phyloP scores from a whole-genome alignment of 2,329 filamentous ascomycete genomes.

The Dothidotthia symphoricarpi region DNA sequence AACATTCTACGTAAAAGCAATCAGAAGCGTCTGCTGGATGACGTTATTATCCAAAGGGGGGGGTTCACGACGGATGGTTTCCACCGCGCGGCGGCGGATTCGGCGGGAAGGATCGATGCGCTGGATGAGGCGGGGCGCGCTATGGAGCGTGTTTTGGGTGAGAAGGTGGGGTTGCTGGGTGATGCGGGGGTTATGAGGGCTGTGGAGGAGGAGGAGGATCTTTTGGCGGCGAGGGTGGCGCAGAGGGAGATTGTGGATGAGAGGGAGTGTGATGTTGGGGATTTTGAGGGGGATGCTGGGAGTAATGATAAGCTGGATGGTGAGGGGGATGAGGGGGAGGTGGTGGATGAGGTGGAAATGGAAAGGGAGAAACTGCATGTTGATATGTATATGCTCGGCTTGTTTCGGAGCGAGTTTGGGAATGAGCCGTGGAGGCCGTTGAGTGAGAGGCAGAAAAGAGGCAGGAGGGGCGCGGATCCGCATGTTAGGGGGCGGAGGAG shows the following conservation, averaged over 20 bases:
- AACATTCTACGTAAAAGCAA: constrained; percentile 96
- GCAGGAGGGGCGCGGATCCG: constrained; percentile 32
- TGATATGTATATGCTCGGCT: constrained; percentile 38
- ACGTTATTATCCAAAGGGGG: constrained; percentile 97
- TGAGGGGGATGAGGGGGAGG: constrained; percentile 15
- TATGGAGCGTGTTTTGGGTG: constrained; percentile 79
- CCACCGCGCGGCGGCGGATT: constrained; percentile 72
- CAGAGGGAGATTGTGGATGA: constrained; percentile 78
- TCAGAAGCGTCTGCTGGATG: constrained; percentile 96
- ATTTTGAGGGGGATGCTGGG: no score
- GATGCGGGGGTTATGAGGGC: constrained; percentile 73
- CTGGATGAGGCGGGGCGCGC: constrained; percentile 72
- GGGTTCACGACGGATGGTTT: constrained; percentile 98
- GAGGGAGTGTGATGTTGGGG: constrained; percentile 46
- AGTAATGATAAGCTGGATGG: no score
- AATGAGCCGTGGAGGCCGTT: constrained; percentile 35
- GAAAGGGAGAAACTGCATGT: constrained; percentile 28
- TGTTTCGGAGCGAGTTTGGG: constrained; percentile 33
- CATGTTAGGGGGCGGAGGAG: constrained; percentile 32
- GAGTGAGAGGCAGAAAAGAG: constrained; percentile 33
- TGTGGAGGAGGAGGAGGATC: constrained; percentile 90
- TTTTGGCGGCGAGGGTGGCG: constrained; percentile 79
- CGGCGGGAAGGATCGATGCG: constrained; percentile 45
- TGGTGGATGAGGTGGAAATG: constrained; percentile 15
- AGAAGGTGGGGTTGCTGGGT: constrained; percentile 57